Evolutionary conservation across 1,139 yeast genomes (phyloP), one percentile per base, ranked within the genome.

Genomic region (Blastobotrys indianensis): DNA sequence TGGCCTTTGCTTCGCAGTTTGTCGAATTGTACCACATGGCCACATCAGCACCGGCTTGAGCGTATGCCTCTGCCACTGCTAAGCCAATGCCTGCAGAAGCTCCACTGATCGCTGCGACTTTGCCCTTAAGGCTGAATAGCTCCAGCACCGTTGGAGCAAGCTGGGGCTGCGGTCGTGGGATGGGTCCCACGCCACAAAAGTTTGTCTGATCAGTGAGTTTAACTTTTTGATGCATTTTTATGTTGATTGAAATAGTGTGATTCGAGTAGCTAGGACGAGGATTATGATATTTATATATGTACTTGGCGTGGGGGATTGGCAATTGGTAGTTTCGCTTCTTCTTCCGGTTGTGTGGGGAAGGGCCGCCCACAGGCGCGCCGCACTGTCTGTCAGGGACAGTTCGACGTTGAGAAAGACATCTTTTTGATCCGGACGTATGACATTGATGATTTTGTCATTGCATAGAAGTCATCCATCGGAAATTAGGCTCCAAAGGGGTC

Each of bases 21-120:
- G 16, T 9, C 20, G 39, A 25, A 23, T 37, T 34, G 37, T 50
- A 47, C 28, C 49, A 45, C 11, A 50, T 17, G 34, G 40, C 84
- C 29, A 82, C 78, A 52, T 80, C 81, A 4, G 87, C 87, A 38
- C 87, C 88, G 1, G 85, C 84, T 61, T 80, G 85, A 29, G 85
- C 84, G 53, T 72, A 79, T 0, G 83, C 85, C 54, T 76, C 78
- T 33, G 87, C 87, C 29, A 80, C 81, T 3, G 82, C 84, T 49
- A 69, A 71, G 1, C 88, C 88, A 52, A 82, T 82, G 11, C 88
- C 90, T 30, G 79, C 73, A 11, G 83, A 76, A 2, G 84, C 79
- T 13, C 90, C 90, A 8, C 88, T 82, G 42, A 82, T 77, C 2
- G 82, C 74, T 37, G 86, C 85, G 12, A 79, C 80, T 60, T 81